Evolutionary conservation across 2,329 filamentous ascomycete genomes (phyloP), one percentile per base, ranked within the genome.

Genomic region (Cytospora schulzeri): DNA sequence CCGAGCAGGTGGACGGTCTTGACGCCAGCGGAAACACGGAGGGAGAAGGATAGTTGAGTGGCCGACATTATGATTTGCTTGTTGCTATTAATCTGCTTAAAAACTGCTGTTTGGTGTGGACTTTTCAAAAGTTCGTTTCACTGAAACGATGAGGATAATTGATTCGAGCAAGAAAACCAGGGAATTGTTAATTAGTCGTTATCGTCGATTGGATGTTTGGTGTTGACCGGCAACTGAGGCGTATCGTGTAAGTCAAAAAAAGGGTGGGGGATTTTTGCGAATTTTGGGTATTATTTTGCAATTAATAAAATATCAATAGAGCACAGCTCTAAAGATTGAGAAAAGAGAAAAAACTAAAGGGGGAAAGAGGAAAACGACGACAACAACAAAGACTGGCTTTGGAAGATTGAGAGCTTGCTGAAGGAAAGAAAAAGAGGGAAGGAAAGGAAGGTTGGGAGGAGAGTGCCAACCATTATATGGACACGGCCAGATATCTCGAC

Each of bases 1-100:
- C 94, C 94, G 80, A 98, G 90, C 71, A 99, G 86, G 78, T 98
- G 94, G 76, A 97, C 94, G 75, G 93, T 94, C 88, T 97, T 97
- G 86, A 96, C 92, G 81, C 93, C 92, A 76, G 92, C 88, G 76
- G 93, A 97, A 78, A 96, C 96, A 83, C 93, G 92, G 79, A 98
- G 91, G 79, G 91, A 90, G 83, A 98, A 98, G 76, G 93, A 94
- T 72, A 97, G 89, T 82, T 97, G 94, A 80, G 95, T 88, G 77
- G 92, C 84, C 80, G 93, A 89, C 92, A 96, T 96, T 82, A 76
- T 88, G 78, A 75, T 66, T 63, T 38, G 50, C 71, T 67, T 72
- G 70, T 73, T 74, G 73, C 75, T 72, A 71, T 73, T 72, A 71
- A n/a, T 72, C 57, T 48, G 60, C 54, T 71, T 67, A 71, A 71